Conservation (phyloP, 2,329 filamentous ascomycete genomes). For the Trichoderma arundinaceum region DNA sequence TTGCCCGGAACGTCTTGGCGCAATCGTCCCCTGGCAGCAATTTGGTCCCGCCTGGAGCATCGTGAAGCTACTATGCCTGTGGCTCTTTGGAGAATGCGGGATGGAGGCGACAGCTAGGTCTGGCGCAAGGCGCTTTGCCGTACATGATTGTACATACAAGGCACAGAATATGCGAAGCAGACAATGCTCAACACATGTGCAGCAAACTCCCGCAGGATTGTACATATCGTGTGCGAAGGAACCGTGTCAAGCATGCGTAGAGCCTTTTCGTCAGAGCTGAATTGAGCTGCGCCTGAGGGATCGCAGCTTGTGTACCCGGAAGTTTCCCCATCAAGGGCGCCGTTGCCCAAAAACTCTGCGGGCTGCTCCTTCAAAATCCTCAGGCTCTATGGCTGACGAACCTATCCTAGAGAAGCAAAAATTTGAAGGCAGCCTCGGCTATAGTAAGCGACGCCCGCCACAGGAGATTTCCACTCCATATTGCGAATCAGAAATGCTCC, state of each 20-base stretch:
- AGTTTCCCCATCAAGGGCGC: neutral
- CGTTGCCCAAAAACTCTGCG: neutral
- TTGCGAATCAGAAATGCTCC: neutral
- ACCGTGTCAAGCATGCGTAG: neutral
- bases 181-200: neutral
- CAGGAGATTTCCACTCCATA: neutral
- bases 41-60: constrained; percentile 16
- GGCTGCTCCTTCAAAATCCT: neutral
- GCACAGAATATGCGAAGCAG: neutral
- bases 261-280: neutral
- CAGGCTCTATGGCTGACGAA: neutral
- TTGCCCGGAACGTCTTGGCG: constrained; percentile 30
- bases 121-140: neutral
- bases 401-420: neutral
- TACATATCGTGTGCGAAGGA: neutral
- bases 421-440: neutral
- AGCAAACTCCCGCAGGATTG: neutral
- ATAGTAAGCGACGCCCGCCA: neutral
- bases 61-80: neutral
- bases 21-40: neutral
- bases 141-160: neutral
- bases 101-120: neutral
- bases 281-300: neutral
- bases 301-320: neutral
- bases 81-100: constrained; percentile 27